These are phyloP conservation scores for Licmophora abbreviata DNA, from an alignment of 108 stramenopile genomes.

Conservation along the genomic window DNA sequence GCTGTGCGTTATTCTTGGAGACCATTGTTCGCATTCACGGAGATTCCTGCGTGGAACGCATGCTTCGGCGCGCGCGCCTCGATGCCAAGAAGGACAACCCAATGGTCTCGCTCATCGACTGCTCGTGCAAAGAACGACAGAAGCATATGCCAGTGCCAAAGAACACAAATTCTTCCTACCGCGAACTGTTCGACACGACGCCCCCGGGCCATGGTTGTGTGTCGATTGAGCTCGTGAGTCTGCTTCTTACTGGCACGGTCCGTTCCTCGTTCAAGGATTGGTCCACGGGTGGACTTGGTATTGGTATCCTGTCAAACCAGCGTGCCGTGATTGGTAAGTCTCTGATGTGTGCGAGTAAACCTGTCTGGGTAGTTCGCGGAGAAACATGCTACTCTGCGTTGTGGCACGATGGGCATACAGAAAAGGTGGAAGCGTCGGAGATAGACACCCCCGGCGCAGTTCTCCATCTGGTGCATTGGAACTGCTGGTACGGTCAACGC, in stretches of 20 bases:
- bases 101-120: slow-evolving; percentile 19
- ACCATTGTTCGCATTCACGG: slow-evolving; percentile 68
- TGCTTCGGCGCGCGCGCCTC: slow-evolving; percentile 8
- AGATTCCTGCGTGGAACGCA: slow-evolving; percentile 13
- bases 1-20: slow-evolving; percentile 75
- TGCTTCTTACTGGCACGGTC: slow-evolving; percentile 55
- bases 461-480: slow-evolving; percentile 52
- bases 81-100: slow-evolving; percentile 21
- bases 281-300: slow-evolving; percentile 45
- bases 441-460: slow-evolving; percentile 37
- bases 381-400: slow-evolving; percentile 53
- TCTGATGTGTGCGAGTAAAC: slow-evolving; percentile 44
- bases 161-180: not conserved
- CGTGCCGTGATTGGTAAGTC: slow-evolving; percentile 13
- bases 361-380: slow-evolving; percentile 65
- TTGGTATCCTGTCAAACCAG: slow-evolving; percentile 43
- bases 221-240: slow-evolving; percentile 44
- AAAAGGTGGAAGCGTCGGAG: slow-evolving; percentile 15
- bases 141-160: slow-evolving; percentile 9
- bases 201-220: slow-evolving; percentile 46
- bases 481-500: slow-evolving; percentile 49
- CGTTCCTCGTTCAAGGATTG: slow-evolving; percentile 39
- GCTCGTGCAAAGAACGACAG: slow-evolving; percentile 29
- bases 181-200: slow-evolving; percentile 13
- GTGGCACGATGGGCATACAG: slow-evolving; percentile 23